phyloP scores from a whole-genome alignment of 441 rosid species.

The Arabidopsis lyrata region DNA sequence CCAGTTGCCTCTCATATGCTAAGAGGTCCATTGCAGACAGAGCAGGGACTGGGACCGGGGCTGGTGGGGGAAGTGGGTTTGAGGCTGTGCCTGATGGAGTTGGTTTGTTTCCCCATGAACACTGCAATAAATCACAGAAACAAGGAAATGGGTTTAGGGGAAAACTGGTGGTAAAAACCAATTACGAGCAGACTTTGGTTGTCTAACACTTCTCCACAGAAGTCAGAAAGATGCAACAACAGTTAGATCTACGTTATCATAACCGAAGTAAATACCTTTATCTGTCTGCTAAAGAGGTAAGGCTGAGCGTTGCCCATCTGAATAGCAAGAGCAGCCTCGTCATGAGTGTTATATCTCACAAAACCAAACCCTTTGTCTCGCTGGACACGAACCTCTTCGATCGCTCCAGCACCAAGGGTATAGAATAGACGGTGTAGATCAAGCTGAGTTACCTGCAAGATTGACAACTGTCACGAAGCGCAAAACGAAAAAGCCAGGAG shows the following conservation, averaged over 20 bases:
- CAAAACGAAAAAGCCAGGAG: neutral
- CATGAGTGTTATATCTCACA: slow-evolving; percentile 75
- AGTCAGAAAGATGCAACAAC: neutral
- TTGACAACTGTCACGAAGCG: slow-evolving; percentile 19
- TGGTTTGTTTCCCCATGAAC: slow-evolving; percentile 93
- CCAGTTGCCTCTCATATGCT: slow-evolving; percentile 68
- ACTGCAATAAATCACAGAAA: slow-evolving; percentile 51
- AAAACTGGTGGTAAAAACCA: neutral
- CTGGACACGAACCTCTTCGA: slow-evolving; percentile 86
- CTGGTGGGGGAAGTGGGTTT: slow-evolving; percentile 75
- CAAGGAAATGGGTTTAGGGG: neutral
- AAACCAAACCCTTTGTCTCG: slow-evolving; percentile 91
- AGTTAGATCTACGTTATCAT: neutral
- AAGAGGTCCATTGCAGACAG: slow-evolving; percentile 60
- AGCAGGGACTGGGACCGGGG: slow-evolving; percentile 51
- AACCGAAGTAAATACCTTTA: slow-evolving; percentile 55
- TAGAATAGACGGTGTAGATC: slow-evolving; percentile 77
- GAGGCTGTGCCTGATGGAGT: slow-evolving; percentile 80
- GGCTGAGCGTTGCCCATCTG: slow-evolving; percentile 77
- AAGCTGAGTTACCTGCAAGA: slow-evolving; percentile 68
- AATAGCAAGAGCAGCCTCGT: slow-evolving; percentile 84
- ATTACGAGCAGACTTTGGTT: neutral
- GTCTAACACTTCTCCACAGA: neutral
- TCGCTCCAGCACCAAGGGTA: slow-evolving; percentile 68
- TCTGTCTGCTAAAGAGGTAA: slow-evolving; percentile 66